Conservation (phyloP, 257 asterid species). For the Ligustrum vulgare region DNA sequence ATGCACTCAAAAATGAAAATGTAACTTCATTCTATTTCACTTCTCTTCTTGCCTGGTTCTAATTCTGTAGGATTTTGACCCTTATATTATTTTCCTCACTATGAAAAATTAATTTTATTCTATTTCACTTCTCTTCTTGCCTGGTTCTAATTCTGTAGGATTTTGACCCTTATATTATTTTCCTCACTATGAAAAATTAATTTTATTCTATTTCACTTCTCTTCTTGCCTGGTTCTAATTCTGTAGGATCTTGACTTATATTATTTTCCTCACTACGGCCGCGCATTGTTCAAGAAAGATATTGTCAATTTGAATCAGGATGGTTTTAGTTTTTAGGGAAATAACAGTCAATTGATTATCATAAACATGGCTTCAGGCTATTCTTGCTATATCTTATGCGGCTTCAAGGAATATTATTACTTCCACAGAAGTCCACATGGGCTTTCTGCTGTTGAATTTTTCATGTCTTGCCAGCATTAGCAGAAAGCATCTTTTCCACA, state of each 20-base stretch:
- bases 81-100: background rate
- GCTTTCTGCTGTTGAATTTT: background rate
- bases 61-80: background rate
- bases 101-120: slow-evolving; percentile 4
- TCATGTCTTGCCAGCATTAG: background rate
- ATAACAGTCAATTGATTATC: background rate
- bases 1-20: slow-evolving; percentile 51
- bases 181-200: slow-evolving; percentile 1
- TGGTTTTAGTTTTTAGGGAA: background rate
- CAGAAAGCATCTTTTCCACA: background rate
- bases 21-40: slow-evolving; percentile 16
- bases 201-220: background rate
- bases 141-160: background rate
- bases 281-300: background rate
- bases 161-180: background rate
- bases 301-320: background rate
- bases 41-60: background rate
- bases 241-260: background rate
- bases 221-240: background rate
- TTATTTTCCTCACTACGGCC: background rate
- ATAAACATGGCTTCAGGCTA: background rate
- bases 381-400: background rate
- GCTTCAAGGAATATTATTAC: background rate
- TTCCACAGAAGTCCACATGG: background rate
- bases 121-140: background rate